Evolutionary conservation across 176 grass and related monocot genomes (phyloP).

Genomic region (Echinochloa phyllopogon): DNA sequence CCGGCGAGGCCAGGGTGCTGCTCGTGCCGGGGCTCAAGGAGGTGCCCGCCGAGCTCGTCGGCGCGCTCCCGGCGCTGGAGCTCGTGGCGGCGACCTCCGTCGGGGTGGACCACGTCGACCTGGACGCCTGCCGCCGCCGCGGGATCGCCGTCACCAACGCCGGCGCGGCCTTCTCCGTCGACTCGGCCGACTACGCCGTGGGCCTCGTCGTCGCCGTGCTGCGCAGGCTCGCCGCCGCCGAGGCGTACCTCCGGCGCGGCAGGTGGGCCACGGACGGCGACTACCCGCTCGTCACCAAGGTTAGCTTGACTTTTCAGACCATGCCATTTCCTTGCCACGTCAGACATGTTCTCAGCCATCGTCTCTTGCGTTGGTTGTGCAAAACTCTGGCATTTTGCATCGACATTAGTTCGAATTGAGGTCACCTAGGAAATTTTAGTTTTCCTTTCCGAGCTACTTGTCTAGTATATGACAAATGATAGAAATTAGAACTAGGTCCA

Average conservation of each 20-base stretch:
- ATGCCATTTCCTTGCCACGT: background rate
- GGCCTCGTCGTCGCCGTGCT: conserved; percentile 59
- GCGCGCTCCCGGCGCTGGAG: conserved; percentile 41
- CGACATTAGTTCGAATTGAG: too few relatives aligned
- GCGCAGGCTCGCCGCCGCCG: conserved; percentile 46
- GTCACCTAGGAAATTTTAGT: too few relatives aligned
- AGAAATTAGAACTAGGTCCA: too few relatives aligned
- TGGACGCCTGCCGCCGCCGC: conserved; percentile 46
- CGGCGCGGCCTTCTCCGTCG: conserved; percentile 35
- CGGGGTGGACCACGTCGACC: conserved; percentile 69
- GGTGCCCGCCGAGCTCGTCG: conserved; percentile 39
- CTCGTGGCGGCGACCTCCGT: conserved; percentile 44
- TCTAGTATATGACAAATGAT: too few relatives aligned
- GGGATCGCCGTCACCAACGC: conserved; percentile 61
- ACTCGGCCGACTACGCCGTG: conserved; percentile 58
- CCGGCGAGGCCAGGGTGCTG: background rate
- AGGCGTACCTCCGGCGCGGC: conserved; percentile 43
- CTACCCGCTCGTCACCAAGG: conserved; percentile 55
- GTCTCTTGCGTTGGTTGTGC: too few relatives aligned
- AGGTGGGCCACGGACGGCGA: conserved; percentile 45
- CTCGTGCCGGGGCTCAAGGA: background rate
- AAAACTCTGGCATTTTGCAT: too few relatives aligned
- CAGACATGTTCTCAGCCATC: too few relatives aligned
- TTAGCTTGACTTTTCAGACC: background rate
- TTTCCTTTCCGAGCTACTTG: too few relatives aligned